Evolutionary conservation across 495 filamentous ascomycete genomes (phyloP).

Genomic region (Aspergillus sparsus): DNA sequence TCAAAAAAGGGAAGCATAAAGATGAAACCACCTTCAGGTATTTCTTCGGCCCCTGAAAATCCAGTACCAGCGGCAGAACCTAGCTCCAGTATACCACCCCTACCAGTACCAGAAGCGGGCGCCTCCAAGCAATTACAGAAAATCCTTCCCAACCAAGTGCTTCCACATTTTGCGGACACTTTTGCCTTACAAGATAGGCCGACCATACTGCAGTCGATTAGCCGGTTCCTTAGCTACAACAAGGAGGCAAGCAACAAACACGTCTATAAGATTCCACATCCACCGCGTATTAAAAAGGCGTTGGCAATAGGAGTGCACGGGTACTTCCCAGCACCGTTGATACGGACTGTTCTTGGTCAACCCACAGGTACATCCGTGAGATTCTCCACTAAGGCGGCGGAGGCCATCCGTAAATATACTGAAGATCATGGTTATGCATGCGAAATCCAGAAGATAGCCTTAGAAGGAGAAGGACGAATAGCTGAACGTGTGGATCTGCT

Average conservation of each 20-base stretch:
- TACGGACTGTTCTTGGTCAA: conserved; percentile 86
- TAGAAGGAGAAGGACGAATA: conserved; percentile 98
- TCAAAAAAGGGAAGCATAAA: conserved; percentile 47
- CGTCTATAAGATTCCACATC: conserved; percentile 67
- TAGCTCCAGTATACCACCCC: conserved; percentile 28
- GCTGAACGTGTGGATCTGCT: conserved; percentile 83
- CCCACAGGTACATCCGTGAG: conserved; percentile 93
- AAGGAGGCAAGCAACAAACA: conserved; percentile 65
- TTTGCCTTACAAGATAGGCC: conserved; percentile 67
- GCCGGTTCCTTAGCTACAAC: conserved; percentile 62
- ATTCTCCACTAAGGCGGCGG: conserved; percentile 86
- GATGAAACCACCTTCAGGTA: conserved; percentile 49
- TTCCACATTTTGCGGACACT: conserved; percentile 68
- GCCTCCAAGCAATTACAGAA: conserved; percentile 50
- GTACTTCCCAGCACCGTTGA: conserved; percentile 81
- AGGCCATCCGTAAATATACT: conserved; percentile 79
- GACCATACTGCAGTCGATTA: conserved; percentile 70
- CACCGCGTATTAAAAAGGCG: conserved; percentile 74
- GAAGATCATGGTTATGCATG: conserved; percentile 64
- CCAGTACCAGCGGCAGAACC: conserved; percentile 41
- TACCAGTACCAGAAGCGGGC: conserved; percentile 39
- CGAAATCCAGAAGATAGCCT: conserved; percentile 83
- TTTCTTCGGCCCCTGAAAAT: conserved; percentile 33
- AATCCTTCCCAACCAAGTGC: conserved; percentile 60
- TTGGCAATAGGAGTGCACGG: conserved; percentile 94